Base-by-base conservation (phyloP, 768 basidiomycete genomes). In the Phylloporus arenicola region DNA sequence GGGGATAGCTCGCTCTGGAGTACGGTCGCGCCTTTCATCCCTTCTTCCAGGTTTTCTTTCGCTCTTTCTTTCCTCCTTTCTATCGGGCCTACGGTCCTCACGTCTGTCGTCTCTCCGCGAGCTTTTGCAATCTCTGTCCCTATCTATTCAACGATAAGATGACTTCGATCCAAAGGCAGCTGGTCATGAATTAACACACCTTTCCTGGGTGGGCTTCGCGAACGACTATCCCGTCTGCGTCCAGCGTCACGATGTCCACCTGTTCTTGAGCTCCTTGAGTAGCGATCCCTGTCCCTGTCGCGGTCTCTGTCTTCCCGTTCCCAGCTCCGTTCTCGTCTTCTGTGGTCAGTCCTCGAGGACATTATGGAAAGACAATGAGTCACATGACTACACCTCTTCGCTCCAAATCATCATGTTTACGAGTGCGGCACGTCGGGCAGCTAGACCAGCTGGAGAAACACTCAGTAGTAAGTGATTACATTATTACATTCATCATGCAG, bases 301-400 rank as follows among this genome's bases (percentile, higher is more conserved):
- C n/a, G n/a, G n/a, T 74, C 62, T 22, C 58, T 58, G 35, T 70
- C 40, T 57, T 70, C 70, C 29, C 69, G 74, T 52, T 85, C 83
- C 79, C 82, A 80, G 60, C 82, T 83, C 57, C 82, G 68, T 59
- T 85, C 83, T 52, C 80, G 77, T 63, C 77, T 69, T 61, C 80
- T 74, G 57, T 75, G 65, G 54, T 81, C 80, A 39, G 68, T 49
- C 55, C 79, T 79, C 48, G 79, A 81, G 55, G 83, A 79, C 83
- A 86, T 69, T n/a, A 58, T 50, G 41, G 80, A 48, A 62, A 62
- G 25, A 78, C 67, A 51, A 54, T 41, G 24, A 41, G 52, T 67
- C 68, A 68, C 65, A 59, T 67, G 65, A 61, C 56, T 40, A 37
- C 27, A n/a, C 14, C 10, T 39, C 47, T 40, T 17, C 47, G 19